Base-by-base conservation (phyloP, 2,329 filamentous ascomycete species). In the Periconia digitata region DNA sequence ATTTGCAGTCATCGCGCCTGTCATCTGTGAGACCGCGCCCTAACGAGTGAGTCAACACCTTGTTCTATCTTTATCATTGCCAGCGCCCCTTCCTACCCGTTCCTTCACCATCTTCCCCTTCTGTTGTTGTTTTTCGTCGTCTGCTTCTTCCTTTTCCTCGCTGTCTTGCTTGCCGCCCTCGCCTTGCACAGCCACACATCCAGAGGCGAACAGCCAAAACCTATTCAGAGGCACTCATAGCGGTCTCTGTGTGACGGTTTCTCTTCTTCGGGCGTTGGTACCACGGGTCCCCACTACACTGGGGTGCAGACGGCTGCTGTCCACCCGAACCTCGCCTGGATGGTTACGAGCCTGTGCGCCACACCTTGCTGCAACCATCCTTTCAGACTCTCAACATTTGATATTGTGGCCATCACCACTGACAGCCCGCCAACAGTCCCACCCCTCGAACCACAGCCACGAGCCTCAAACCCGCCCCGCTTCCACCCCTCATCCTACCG, bases 361-460 rank as follows among this genome's bases (percentile, higher is more conserved):
- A 69, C 67, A 62, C 55, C 51, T 56, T 32, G 27, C 61, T 69
- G 66, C 64, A 67, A 61, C 57, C 61, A 58, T 52, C 61, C 58
- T 48, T 46, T 47, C 53, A 56, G 53, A 38, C 54, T 60, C 49
- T 58, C 60, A 62, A 60, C 57, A 49, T 63, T 56, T 49, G 50
- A 44, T 46, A 48, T 44, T 57, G 44, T 49, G 58, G 46, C 54
- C 46, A 44, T 47, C 59, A 56, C 46, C 54, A 60, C 67, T 71
- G 58, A 71, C 64, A 62, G 53, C 51, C 54, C 44, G 27, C 46
- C 51, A 44, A 46, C 64, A 60, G 41, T 50, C 38, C 47, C 29
- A 47, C 55, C 49, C 50, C 46, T n/a, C 57, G 47, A 46, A 49
- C 50, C 53, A 55, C 53, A 60, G 56, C 63, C 64, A 66, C 65